Evolutionary conservation across 2,329 filamentous ascomycete species (phyloP).

Genomic region (Trichoderma sp.): DNA sequence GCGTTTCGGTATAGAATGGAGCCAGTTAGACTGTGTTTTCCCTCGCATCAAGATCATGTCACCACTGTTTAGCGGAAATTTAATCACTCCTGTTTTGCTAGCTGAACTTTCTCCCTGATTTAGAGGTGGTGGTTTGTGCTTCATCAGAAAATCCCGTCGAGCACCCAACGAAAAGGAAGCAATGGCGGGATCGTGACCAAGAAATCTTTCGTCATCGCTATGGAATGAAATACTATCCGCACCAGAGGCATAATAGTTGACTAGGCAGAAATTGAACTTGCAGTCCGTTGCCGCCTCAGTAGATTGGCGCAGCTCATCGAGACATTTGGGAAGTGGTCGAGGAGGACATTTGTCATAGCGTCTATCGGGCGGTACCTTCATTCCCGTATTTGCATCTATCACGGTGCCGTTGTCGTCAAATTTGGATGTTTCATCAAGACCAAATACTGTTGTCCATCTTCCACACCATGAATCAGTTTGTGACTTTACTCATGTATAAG

Average conservation of each 20-base stretch:
- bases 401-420: constrained; percentile 50
- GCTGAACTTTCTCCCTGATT: constrained; percentile 21
- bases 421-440: constrained; percentile 59
- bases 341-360: constrained; percentile 56
- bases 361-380: constrained; percentile 48
- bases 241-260: constrained; percentile 81
- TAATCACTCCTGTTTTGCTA: constrained; percentile 37
- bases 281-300: constrained; percentile 66
- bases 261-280: constrained; percentile 73
- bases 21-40: constrained; percentile 70
- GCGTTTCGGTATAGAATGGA: constrained; percentile 76
- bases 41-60: constrained; percentile 81
- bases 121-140: constrained; percentile 63
- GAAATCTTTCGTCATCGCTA: constrained; percentile 76
- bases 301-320: constrained; percentile 60
- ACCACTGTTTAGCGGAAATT: constrained; percentile 59
- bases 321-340: constrained; percentile 67
- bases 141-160: constrained; percentile 72
- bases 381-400: constrained; percentile 43
- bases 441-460: constrained; percentile 56
- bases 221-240: constrained; percentile 77
- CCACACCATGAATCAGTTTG: neutral
- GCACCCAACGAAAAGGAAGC: constrained; percentile 74
- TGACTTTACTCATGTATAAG: neutral
- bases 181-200: constrained; percentile 67